Conservation (phyloP, 306 rosid species). For the Cyamopsis tetragonoloba region DNA sequence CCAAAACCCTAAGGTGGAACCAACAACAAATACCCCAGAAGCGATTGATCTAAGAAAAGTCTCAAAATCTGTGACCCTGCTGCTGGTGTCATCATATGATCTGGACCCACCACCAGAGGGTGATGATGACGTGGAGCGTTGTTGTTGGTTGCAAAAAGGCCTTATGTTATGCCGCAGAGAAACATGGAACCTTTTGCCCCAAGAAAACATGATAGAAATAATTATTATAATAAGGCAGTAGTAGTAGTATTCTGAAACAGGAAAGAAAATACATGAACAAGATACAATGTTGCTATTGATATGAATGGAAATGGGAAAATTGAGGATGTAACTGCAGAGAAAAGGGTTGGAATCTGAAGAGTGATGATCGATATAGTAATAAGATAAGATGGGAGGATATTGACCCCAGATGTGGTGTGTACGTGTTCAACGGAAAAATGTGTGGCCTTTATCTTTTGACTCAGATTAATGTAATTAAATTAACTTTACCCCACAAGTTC, state of each 20-base stretch:
- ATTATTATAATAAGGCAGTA: no score
- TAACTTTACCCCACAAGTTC: no score
- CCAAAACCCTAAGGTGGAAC: slow-evolving; percentile 45
- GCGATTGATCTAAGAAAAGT: slow-evolving; percentile 33
- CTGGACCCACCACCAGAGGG: slow-evolving; percentile 19
- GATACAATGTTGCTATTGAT: no score
- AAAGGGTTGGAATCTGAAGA: background rate
- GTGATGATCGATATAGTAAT: background rate
- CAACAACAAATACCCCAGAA: slow-evolving; percentile 45
- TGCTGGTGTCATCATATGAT: background rate
- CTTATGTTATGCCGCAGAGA: slow-evolving; percentile 25
- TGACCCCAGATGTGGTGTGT: background rate
- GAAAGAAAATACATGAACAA: no score
- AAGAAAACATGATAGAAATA: slow-evolving; percentile 68
- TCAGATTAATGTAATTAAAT: no score
- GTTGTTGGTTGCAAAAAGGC: slow-evolving; percentile 33
- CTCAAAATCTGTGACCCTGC: slow-evolving; percentile 13
- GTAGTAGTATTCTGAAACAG: no score
- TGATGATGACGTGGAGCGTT: slow-evolving; percentile 23
- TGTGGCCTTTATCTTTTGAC: slow-evolving; percentile 34
- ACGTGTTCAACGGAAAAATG: slow-evolving; percentile 35
- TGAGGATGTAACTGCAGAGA: slow-evolving; percentile 16
- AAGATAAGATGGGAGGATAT: no score
- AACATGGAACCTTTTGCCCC: slow-evolving; percentile 32
- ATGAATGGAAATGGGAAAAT: slow-evolving; percentile 7